Evolutionary conservation across 768 basidiomycete species (phyloP), one percentile per base, ranked within the genome.

Genomic region (Goffeauzyma gilvescens): DNA sequence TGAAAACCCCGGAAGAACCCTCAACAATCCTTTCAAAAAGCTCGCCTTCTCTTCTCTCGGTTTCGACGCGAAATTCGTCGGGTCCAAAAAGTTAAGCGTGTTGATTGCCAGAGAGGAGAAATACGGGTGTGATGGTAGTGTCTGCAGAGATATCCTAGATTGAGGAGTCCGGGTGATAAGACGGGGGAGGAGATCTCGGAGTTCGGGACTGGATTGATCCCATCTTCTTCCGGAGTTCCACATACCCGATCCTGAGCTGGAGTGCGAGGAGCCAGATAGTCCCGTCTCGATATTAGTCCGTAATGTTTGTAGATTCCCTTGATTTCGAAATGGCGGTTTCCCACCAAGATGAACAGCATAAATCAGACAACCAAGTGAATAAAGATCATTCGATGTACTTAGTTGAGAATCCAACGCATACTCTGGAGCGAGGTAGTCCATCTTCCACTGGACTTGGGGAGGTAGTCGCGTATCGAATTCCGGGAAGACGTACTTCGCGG

Each of bases 101-200:
- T 84, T 89, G 18, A 96, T 87, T 6, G 90, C 84, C 9, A 96
- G 69, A 4, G 86, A 90, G 1, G 84, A 89, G 67, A 98, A 96
- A 69, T 89, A 95, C 0, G 86, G 60, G 55, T 86, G 78, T 0
- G 79, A 73, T 3, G 86, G 79, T 20, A 96, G 72, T 3, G 79
- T 75, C 3, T 74, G 68, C 5, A 90, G 82, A 0, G 78, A 76
- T 18, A 86, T 79, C 27, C 93, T 69, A 34, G 68, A 70, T 30
- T 71, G 70, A 22, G 80, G 72, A 50, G 79, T 75, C 39, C 85
- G 74, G 14, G 86, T 86, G 48, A 96, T 71, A 28, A 98, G 70
- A 2, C 78, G 73, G 21, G 73, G 72, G 42, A 96, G 69, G 33
- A 96, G 71, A 41, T 74, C 87, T 90, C 50, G 8, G 23, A 45